A percentile compares a stretch with the other conserved stretches of the same genome.
Conservation (phyloP, 176 grass and related monocot species). For the Alopecurus myosuroides region DNA sequence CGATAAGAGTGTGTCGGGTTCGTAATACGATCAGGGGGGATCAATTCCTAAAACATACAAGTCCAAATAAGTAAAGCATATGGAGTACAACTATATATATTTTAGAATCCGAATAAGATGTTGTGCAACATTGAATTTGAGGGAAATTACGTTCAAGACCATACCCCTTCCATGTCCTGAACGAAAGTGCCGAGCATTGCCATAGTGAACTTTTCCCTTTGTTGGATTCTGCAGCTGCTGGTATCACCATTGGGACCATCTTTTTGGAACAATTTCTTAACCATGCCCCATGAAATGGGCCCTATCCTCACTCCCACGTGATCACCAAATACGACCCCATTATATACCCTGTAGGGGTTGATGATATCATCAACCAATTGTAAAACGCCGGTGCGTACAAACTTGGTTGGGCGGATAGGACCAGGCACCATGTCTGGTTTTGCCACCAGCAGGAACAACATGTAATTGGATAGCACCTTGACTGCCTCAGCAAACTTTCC, state of each 20-base stretch:
- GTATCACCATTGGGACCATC: neutral
- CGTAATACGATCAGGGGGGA: too few species aligned
- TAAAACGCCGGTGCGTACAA: neutral
- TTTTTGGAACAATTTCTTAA: neutral
- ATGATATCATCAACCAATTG: rapidly evolving
- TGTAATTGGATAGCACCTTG: neutral
- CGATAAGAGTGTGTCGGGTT: neutral
- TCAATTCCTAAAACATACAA: too few species aligned
- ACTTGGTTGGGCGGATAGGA: neutral
- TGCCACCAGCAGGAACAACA: constrained; percentile 34
- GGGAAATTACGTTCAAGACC: too few species aligned
- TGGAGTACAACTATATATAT: too few species aligned
- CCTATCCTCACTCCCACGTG: neutral
- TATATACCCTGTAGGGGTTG: neutral
- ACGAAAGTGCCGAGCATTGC: too few species aligned
- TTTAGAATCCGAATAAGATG: too few species aligned
- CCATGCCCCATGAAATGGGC: neutral
- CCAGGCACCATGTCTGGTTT: constrained; percentile 17
- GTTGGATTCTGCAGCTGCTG: too few species aligned
- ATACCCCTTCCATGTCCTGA: too few species aligned
- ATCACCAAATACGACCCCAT: neutral
- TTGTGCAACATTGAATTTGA: too few species aligned
- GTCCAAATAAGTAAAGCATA: too few species aligned
- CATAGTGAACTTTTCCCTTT: too few species aligned
- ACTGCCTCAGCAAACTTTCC: neutral